Conservation (phyloP, 2,329 filamentous ascomycete species). For the Purpureocillium takamizusanense region DNA sequence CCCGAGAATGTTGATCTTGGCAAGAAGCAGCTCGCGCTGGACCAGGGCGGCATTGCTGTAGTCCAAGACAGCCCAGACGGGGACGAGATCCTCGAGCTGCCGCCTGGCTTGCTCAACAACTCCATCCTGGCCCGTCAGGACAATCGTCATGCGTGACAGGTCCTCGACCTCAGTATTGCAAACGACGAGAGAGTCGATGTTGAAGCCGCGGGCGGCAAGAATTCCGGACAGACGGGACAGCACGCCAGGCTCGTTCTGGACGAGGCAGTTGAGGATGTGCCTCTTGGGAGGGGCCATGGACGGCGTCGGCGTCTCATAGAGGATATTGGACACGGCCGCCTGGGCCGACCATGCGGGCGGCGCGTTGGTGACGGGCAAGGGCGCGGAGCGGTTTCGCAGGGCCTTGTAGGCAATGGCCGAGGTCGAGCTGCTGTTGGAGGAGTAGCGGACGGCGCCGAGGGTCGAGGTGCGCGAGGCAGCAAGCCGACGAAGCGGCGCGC, state of each 20-base stretch:
- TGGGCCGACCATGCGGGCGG: conserved; percentile 80
- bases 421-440: conserved; percentile 61
- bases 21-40: conserved; percentile 88
- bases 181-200: conserved; percentile 96
- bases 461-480: conserved; percentile 13
- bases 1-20: conserved; percentile 93
- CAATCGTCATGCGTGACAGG: conserved; percentile 96
- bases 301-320: conserved; percentile 92
- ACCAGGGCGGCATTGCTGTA: conserved; percentile 90
- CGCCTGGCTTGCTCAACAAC: conserved; percentile 94
- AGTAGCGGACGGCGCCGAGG: conserved; percentile 21
- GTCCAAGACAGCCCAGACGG: conserved; percentile 96
- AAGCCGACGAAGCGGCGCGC: conserved; percentile 28
- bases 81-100: conserved; percentile 92
- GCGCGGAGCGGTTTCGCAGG: conserved; percentile 79
- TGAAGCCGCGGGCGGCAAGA: conserved; percentile 91
- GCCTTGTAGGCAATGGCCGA: conserved; percentile 96
- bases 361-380: conserved; percentile 69
- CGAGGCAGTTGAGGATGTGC: conserved; percentile 94
- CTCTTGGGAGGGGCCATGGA: conserved; percentile 80
- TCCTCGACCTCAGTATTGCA: conserved; percentile 97
- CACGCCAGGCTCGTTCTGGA: conserved; percentile 98
- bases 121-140: conserved; percentile 89
- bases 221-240: conserved; percentile 95
- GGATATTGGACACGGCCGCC: conserved; percentile 92